Evolutionary conservation across 345 rosid species (phyloP), one percentile per base, ranked within the genome.

Genomic region (Ricinus communis): DNA sequence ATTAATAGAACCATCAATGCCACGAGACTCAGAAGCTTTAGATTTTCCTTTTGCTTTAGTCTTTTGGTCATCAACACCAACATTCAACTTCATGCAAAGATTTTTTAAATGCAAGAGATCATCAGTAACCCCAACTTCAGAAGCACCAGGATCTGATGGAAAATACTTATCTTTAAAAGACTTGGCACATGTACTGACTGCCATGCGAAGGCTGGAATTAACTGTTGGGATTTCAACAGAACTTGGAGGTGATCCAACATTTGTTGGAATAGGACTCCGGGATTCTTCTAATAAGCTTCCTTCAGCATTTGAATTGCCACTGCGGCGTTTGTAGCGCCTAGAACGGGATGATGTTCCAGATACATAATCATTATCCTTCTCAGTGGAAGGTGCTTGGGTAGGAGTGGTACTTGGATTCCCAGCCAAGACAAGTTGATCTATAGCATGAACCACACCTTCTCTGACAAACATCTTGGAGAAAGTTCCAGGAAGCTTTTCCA

Each of bases 381-480:
- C 96, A 70, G 76, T 77, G 31, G 89, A 62, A 67, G 90, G 81
- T 47, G 79, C 82, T 76, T 83, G 87, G 52, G 82, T 52, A 78
- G 87, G 57, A 66, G 74, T 55, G 8, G 75, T 59, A 70, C 25
- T 85, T 67, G 86, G 74, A 81, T 83, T 87, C 59, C 91, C 95
- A 68, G 88, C 86, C 75, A 88, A 79, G 56, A 93, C 82, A 75
- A 96, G 97, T 73, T 93, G 97, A 76, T 96, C 99, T 24, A 96
- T 85, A 67, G 98, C 99, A 91, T 93, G 97, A 82, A 96, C 96
- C 63, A 96, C 97, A 50, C 99, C 98, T 84, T 93, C 98, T 80
- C 99, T 87, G 40, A 96, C 87, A 82, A 96, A 96, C 81, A 88
- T 83, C 86, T 96, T 96, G 16, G 92, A 91, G 85, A 93, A 96